Conservation (phyloP, 2,329 filamentous ascomycete species). For the Colletotrichum tabaci region DNA sequence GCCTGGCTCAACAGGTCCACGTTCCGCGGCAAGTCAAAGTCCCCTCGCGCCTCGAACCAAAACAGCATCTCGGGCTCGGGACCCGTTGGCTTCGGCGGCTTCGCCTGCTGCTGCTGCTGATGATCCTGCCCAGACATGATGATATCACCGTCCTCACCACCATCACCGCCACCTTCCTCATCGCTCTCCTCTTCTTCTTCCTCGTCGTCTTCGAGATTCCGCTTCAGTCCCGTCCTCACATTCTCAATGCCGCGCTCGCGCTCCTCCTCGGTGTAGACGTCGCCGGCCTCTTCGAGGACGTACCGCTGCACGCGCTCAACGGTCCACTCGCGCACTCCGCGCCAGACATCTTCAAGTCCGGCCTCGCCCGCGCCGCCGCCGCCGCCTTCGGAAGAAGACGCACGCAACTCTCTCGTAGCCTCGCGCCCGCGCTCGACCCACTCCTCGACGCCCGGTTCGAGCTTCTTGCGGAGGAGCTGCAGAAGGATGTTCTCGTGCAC, state of each 20-base stretch:
- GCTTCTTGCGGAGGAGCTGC: slow-evolving; percentile 84
- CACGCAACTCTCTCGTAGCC: slow-evolving; percentile 53
- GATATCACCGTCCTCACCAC: slow-evolving; percentile 61
- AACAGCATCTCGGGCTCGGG: slow-evolving; percentile 64
- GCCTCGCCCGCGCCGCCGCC: slow-evolving; percentile 60
- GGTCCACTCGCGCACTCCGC: slow-evolving; percentile 59
- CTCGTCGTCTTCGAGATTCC: slow-evolving; percentile 65
- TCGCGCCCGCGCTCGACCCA: slow-evolving; percentile 77
- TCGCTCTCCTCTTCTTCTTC: slow-evolving; percentile 72
- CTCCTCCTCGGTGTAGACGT: slow-evolving; percentile 82
- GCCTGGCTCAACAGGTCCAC: slow-evolving; percentile 59
- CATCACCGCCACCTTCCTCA: slow-evolving; percentile 59
- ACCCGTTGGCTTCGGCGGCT: slow-evolving; percentile 47
- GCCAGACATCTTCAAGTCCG: slow-evolving; percentile 71
- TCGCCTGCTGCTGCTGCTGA: slow-evolving; percentile 43
- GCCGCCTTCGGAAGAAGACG: slow-evolving; percentile 33
- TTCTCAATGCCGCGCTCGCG: slow-evolving; percentile 75
- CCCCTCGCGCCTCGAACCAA: slow-evolving; percentile 61
- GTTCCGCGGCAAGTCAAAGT: slow-evolving; percentile 61
- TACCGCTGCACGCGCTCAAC: slow-evolving; percentile 58
- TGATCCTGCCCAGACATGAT: slow-evolving; percentile 49
- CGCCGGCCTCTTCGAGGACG: slow-evolving; percentile 62
- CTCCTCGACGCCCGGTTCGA: slow-evolving; percentile 83
- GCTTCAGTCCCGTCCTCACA: slow-evolving; percentile 79
- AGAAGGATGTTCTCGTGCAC: slow-evolving; percentile 77